phyloP scores from a whole-genome alignment of 306 rosid genomes.

The Astragalus glycyphyllos region DNA sequence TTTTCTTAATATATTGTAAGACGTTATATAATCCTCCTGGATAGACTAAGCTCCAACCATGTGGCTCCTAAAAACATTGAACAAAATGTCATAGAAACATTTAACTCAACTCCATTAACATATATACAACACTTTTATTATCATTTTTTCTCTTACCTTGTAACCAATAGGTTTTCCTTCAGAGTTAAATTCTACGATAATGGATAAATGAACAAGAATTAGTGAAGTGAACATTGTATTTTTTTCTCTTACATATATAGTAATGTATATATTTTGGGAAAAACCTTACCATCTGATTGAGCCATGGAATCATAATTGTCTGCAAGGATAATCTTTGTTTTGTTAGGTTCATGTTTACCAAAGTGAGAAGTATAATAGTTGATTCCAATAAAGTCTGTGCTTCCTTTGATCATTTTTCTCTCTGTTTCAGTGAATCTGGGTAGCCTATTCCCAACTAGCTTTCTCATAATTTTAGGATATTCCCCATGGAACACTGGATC shows the following conservation, averaged over 20 bases:
- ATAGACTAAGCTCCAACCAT: constrained; percentile 7
- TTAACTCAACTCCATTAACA: too few relatives aligned
- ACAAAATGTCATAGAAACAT: background rate
- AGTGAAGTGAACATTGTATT: too few relatives aligned
- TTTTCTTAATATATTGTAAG: too few relatives aligned
- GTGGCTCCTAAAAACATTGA: background rate
- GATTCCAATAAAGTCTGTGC: constrained; percentile 42
- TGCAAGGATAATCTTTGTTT: background rate
- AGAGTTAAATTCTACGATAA: constrained; percentile 8
- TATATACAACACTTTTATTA: background rate
- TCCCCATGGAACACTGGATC: constrained; percentile 39
- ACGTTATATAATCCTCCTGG: constrained; percentile 39
- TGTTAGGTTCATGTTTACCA: constrained; percentile 27
- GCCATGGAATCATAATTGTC: constrained; percentile 28
- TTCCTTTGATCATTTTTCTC: constrained; percentile 32
- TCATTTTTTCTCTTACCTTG: constrained; percentile 26
- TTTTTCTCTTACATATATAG: too few relatives aligned
- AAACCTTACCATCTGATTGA: constrained; percentile 37
- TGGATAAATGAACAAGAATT: too few relatives aligned
- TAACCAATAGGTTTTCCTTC: constrained; percentile 36
- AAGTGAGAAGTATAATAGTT: constrained; percentile 46
- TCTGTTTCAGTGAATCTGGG: constrained; percentile 42
- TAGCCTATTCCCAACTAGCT: constrained; percentile 41
- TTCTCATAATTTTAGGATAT: constrained; percentile 48
- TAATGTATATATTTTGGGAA: background rate